These are phyloP conservation scores for Russula olivacea DNA, from an alignment of 768 basidiomycete species.

Conservation along the genomic window DNA sequence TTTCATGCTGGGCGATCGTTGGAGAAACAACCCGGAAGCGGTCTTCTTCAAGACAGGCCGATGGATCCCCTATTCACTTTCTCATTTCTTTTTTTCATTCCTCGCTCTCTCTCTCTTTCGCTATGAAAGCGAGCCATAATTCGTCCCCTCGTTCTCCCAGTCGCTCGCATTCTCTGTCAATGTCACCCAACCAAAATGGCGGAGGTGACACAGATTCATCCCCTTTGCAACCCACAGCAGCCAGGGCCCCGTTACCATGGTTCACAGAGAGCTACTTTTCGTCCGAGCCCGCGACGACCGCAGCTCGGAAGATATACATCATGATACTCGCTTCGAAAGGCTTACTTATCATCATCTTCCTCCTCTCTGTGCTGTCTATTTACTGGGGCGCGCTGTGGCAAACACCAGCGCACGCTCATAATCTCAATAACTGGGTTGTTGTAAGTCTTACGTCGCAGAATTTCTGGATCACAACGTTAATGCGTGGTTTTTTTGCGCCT, in stretches of 20 bases:
- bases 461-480: neutral
- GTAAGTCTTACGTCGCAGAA: conserved; percentile 34
- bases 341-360: conserved; percentile 34
- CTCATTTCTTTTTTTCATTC: too few species aligned
- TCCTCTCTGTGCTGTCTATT: conserved; percentile 48
- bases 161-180: neutral
- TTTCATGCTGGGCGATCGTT: neutral
- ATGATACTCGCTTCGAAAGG: conserved; percentile 36
- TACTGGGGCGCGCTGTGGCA: conserved; percentile 57
- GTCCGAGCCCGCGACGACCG: conserved; percentile 23
- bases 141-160: neutral
- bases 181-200: neutral
- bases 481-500: neutral
- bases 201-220: neutral
- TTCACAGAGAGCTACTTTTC: conserved; percentile 25
- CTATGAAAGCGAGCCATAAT: neutral
- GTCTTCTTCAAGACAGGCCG: neutral
- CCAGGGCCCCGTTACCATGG: conserved; percentile 12
- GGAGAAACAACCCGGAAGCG: neutral
- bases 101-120: neutral
- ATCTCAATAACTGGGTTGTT: conserved; percentile 52
- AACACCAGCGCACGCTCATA: conserved; percentile 34
- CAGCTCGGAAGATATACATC: conserved; percentile 38
- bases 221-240: neutral
- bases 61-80: neutral